phyloP scores from a whole-genome alignment of 169 alveolate species.

The Neospora caninum region DNA sequence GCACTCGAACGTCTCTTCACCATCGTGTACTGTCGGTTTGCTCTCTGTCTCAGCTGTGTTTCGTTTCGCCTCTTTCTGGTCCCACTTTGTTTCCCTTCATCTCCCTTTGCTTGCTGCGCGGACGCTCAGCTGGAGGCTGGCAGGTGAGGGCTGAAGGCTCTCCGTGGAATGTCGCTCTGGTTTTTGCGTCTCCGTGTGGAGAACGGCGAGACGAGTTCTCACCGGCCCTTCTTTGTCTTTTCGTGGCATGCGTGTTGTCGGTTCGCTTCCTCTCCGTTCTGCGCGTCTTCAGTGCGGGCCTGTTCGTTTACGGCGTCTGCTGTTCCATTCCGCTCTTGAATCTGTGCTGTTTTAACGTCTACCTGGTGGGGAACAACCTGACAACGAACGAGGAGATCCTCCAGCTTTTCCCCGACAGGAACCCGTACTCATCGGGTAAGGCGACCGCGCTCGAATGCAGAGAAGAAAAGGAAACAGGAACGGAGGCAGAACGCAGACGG shows the following conservation, averaged over 20 bases:
- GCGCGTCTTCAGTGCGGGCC: slow-evolving; percentile 46
- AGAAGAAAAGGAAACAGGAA: background rate
- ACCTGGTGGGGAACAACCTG: slow-evolving; percentile 43
- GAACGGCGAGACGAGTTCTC: no score
- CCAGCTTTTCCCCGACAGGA: slow-evolving; percentile 37
- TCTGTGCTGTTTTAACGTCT: slow-evolving; percentile 39
- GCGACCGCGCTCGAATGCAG: background rate
- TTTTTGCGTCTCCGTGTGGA: no score
- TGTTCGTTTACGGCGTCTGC: slow-evolving; percentile 16
- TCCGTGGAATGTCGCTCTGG: no score
- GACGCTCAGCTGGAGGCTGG: background rate
- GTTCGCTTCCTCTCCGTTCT: background rate
- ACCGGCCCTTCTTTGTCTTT: no score
- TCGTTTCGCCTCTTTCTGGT: no score
- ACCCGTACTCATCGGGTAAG: slow-evolving; percentile 57
- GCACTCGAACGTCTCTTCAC: no score
- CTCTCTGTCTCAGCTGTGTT: no score
- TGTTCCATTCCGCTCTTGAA: slow-evolving; percentile 42
- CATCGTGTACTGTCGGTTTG: no score
- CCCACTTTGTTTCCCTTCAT: no score
- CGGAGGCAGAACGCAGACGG: background rate
- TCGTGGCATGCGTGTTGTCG: background rate
- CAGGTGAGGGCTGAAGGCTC: background rate
- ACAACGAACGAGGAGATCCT: slow-evolving; percentile 56
- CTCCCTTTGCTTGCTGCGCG: no score